Conservation (phyloP, 2,329 filamentous ascomycete species). For the Verticillium zaregamsianum region DNA sequence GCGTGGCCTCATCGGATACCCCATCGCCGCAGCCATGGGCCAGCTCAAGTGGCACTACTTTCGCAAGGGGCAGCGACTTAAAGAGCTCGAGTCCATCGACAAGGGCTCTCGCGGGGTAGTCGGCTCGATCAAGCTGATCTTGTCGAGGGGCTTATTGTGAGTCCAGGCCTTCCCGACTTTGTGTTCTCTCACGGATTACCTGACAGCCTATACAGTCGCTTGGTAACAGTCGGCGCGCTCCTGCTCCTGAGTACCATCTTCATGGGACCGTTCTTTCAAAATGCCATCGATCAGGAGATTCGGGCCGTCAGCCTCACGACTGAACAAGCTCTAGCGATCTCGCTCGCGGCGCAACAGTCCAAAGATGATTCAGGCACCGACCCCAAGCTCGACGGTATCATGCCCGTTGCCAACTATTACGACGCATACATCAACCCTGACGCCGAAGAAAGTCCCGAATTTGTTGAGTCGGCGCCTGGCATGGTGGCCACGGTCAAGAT, state of each 20-base stretch:
- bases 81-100: not conserved
- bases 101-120: not conserved
- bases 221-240: not conserved
- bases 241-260: not conserved
- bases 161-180: not conserved
- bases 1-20: not conserved
- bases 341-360: not conserved
- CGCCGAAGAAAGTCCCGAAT: not conserved
- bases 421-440: not conserved
- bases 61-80: not conserved
- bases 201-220: not conserved
- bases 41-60: constrained; percentile 3
- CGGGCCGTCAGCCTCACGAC: not conserved
- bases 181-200: too few relatives aligned
- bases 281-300: not conserved
- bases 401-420: not conserved
- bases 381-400: not conserved
- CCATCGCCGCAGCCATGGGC: not conserved
- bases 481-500: not conserved
- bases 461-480: not conserved
- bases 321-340: not conserved
- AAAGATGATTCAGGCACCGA: not conserved
- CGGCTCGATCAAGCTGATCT: not conserved
- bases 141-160: not conserved
- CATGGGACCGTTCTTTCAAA: not conserved